Base-by-base conservation (phyloP, 2,329 filamentous ascomycete genomes). In the Colletotrichum eleusines region DNA sequence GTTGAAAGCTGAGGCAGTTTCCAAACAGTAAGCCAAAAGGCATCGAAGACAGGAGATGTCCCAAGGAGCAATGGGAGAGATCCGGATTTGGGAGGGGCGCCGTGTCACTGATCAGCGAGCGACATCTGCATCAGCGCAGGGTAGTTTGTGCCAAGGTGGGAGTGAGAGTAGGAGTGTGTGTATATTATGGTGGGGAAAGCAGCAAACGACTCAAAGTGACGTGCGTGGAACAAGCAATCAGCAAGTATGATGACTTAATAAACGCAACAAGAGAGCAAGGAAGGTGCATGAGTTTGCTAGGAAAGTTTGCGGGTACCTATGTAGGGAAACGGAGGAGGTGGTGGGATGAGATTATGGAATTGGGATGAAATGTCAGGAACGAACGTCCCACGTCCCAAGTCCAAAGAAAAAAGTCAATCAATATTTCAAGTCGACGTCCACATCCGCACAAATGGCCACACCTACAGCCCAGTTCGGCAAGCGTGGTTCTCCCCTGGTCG, bases 21-120 rank as follows among this genome's bases (percentile, higher is more conserved):
- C 23, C 26, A 26, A 33, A 31, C 48, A 54, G 35, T 14, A 20
- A 11, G 18, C 40, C 44, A n/a, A 50, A 35, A 6, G 26, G 35
- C 18, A 42, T 63, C 50, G 38, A 63, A 50, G 38, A 54, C 16
- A 63, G 48, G 23, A 33, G 38, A 33, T 16, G 38, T 14, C 26
- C 35, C 23, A 5, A 44, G 38, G 46, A 11, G 35, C 23, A 54
- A 28, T 42, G 26, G 23, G 51, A 26, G 28, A 26, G 50, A 42
- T 46, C 54, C 33, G 16, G n/a, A 38, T 35, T 28, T 23, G 44
- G 44, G 31, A 42, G n/a, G 40, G 28, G 42, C 35, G 51, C 48
- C 26, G 54, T 50, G 50, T 67, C 63, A 70, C 48, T 51, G 63
- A 50, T 67, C 63, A 62, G 57, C 63, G 50, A 51, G 42, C 16